phyloP scores from a whole-genome alignment of 2,329 filamentous ascomycete genomes.

The Xylaria sp. region DNA sequence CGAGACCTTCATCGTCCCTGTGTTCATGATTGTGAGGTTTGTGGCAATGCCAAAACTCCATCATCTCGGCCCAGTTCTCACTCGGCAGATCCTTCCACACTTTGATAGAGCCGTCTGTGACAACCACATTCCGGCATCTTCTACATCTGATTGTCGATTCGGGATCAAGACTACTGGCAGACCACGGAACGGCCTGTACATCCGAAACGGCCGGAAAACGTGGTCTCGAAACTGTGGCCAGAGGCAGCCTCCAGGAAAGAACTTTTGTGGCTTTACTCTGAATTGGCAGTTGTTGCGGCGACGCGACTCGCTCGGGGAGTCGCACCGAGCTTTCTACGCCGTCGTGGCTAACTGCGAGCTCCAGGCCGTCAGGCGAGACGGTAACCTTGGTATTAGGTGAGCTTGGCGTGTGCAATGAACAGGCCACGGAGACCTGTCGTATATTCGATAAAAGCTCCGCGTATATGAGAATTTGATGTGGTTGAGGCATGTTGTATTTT shows the following conservation, averaged over 20 bases:
- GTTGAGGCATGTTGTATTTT: constrained; percentile 26
- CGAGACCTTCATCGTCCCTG: constrained; percentile 51
- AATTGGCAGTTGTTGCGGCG: constrained; percentile 42
- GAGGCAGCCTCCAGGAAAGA: constrained; percentile 59
- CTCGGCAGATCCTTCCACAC: constrained; percentile 92
- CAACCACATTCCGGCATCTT: constrained; percentile 42
- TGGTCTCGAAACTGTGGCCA: constrained; percentile 15
- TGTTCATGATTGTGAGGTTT: constrained; percentile 71
- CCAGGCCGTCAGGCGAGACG: constrained; percentile 48
- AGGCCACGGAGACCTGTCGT: constrained; percentile 63
- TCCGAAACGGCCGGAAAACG: constrained; percentile 30
- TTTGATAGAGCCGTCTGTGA: constrained; percentile 44
- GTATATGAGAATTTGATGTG: constrained; percentile 50
- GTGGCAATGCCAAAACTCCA: constrained; percentile 99
- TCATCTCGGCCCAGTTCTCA: constrained; percentile 99
- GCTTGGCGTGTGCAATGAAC: constrained; percentile 49
- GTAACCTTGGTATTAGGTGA: constrained; percentile 47
- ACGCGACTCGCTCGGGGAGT: constrained; percentile 48
- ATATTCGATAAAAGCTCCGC: constrained; percentile 69
- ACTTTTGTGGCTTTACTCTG: constrained; percentile 36
- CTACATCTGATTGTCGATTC: constrained; percentile 48
- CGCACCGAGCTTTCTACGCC: constrained; percentile 38
- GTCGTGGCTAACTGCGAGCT: constrained; percentile 53
- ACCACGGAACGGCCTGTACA: constrained; percentile 57
- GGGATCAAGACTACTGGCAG: constrained; percentile 50